Percentiles rank a stretch among this genome's conserved stretches.
Evolutionary conservation across 2,329 filamentous ascomycete genomes (phyloP).

Genomic region (Teratosphaeria zuluensis): DNA sequence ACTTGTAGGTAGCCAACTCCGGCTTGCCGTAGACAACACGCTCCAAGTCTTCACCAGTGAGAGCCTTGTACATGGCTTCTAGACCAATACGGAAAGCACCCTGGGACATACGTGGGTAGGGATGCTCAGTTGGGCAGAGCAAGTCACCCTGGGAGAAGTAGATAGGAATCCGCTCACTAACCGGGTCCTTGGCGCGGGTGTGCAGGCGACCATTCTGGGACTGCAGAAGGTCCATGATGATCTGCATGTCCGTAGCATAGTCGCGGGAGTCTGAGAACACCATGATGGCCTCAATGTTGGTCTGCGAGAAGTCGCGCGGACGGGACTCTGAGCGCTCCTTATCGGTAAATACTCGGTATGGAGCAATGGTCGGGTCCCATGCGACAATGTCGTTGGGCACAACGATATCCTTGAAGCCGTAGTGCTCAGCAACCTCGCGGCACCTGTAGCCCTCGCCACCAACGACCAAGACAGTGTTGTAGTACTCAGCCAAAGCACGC

Average conservation of each 20-base stretch:
- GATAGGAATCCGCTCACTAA: constrained; percentile 59
- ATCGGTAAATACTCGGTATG: constrained; percentile 58
- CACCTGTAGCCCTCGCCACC: constrained; percentile 68
- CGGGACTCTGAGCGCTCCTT: constrained; percentile 58
- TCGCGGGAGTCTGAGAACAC: constrained; percentile 66
- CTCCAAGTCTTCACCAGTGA: constrained; percentile 62
- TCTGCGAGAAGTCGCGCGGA: constrained; percentile 61
- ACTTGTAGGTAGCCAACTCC: constrained; percentile 66
- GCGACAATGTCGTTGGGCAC: constrained; percentile 66
- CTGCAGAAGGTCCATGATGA: constrained; percentile 64
- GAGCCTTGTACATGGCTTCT: constrained; percentile 62
- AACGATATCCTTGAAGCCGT: constrained; percentile 64
- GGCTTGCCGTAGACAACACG: constrained; percentile 70
- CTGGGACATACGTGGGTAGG: constrained; percentile 60
- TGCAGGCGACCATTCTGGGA: constrained; percentile 57
- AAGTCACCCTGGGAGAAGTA: constrained; percentile 62
- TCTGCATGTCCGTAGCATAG: constrained; percentile 66
- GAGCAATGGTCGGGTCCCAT: constrained; percentile 58
- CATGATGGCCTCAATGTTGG: constrained; percentile 64
- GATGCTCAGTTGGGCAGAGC: constrained; percentile 45
- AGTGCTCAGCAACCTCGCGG: constrained; percentile 61
- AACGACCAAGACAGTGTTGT: constrained; percentile 64
- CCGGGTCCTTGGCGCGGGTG: constrained; percentile 57
- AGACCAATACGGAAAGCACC: constrained; percentile 66
- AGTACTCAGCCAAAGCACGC: constrained; percentile 66